phyloP scores from a whole-genome alignment of 2,329 filamentous ascomycete species.

The Hypoxylon sp. region DNA sequence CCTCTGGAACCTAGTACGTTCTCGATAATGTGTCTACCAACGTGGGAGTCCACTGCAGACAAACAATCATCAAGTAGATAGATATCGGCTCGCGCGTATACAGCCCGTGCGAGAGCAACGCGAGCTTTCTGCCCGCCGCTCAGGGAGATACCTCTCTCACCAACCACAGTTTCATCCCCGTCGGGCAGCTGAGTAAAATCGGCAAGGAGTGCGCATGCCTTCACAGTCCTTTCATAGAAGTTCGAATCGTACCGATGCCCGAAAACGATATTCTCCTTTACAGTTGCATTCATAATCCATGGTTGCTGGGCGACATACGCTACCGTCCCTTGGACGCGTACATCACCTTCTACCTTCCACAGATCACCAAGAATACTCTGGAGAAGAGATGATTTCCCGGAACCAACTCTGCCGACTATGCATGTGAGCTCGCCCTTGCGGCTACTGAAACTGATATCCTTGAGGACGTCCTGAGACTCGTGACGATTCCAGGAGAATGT shows the following conservation, averaged over 20 bases:
- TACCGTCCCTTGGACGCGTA: slow-evolving; percentile 83
- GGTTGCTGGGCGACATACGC: slow-evolving; percentile 94
- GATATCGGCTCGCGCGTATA: slow-evolving; percentile 96
- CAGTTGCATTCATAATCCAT: slow-evolving; percentile 98
- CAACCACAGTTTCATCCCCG: slow-evolving; percentile 96
- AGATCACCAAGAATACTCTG: slow-evolving; percentile 91
- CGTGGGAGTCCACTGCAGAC: slow-evolving; percentile 98
- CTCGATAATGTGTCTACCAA: slow-evolving; percentile 94
- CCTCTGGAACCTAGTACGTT: slow-evolving; percentile 91
- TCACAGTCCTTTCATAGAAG: slow-evolving; percentile 94
- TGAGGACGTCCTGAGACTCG: slow-evolving; percentile 77
- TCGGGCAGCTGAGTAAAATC: slow-evolving; percentile 95
- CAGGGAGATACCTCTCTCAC: slow-evolving; percentile 94
- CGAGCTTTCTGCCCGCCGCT: slow-evolving; percentile 97
- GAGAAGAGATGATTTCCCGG: slow-evolving; percentile 94
- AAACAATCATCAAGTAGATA: slow-evolving; percentile 95
- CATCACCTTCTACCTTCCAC: slow-evolving; percentile 88
- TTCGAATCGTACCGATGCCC: slow-evolving; percentile 93
- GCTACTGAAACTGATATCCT: slow-evolving; percentile 88
- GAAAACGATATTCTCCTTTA: slow-evolving; percentile 97
- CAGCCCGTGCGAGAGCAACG: slow-evolving; percentile 90
- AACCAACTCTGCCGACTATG: slow-evolving; percentile 92
- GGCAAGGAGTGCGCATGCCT: slow-evolving; percentile 90
- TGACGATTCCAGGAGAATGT: slow-evolving; percentile 96
- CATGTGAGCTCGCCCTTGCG: slow-evolving; percentile 95